phyloP scores from a whole-genome alignment of 2,329 filamentous ascomycete genomes.

The Penicillium sp. region DNA sequence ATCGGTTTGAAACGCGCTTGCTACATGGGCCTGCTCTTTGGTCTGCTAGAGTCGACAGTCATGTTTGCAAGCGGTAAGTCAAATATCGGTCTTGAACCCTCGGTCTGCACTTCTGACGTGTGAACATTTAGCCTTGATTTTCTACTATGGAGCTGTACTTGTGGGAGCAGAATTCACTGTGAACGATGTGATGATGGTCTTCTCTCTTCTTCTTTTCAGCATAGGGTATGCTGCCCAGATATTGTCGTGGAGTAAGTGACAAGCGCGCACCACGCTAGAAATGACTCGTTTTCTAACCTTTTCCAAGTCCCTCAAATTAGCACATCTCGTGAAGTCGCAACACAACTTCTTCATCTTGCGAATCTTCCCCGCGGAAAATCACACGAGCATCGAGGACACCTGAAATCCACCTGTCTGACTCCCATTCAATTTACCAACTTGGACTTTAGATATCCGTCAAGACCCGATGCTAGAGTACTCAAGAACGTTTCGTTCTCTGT shows the following conservation, averaged over 20 bases:
- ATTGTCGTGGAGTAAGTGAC: constrained; percentile 52
- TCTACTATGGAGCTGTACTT: constrained; percentile 72
- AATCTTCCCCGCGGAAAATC: constrained; percentile 51
- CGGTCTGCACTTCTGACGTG: constrained; percentile 5
- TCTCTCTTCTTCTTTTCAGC: constrained; percentile 78
- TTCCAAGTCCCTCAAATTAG: constrained; percentile 67
- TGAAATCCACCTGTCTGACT: constrained; percentile 36
- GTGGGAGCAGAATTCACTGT: constrained; percentile 50
- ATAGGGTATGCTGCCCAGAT: constrained; percentile 65
- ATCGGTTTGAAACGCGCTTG: constrained; percentile 61
- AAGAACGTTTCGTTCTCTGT: constrained; percentile 62
- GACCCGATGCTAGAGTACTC: constrained; percentile 51
- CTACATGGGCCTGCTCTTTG: constrained; percentile 66
- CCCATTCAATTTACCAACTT: constrained; percentile 58
- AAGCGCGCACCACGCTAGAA: too few species aligned
- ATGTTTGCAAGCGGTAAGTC: constrained; percentile 58
- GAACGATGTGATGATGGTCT: constrained; percentile 62
- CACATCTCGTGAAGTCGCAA: constrained; percentile 65
- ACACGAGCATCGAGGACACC: constrained; percentile 52
- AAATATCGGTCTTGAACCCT: too few species aligned
- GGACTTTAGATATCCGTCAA: constrained; percentile 65
- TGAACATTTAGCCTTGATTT: constrained; percentile 56
- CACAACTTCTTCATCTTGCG: constrained; percentile 64
- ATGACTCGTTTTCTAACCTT: constrained; percentile 6
- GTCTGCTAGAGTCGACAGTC: constrained; percentile 66